A percentile compares a stretch with the other conserved stretches of the same genome.
Evolutionary conservation across 768 basidiomycete species (phyloP).

Genomic region (Psilocybe azurescens): DNA sequence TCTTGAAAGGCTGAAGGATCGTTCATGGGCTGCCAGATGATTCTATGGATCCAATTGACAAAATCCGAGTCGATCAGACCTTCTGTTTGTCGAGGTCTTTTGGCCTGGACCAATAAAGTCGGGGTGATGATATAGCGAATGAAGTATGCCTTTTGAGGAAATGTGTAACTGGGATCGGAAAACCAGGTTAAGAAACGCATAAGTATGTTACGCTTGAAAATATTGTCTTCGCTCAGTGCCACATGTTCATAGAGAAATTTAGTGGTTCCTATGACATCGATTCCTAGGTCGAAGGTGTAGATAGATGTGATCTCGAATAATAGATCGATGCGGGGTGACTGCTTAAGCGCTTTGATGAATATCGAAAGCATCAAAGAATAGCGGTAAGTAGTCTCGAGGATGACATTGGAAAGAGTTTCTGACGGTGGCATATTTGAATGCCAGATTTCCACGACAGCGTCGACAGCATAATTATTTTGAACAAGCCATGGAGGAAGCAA

Average conservation of each 20-base stretch:
- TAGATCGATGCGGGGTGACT: conserved; percentile 82
- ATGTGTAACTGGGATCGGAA: conserved; percentile 61
- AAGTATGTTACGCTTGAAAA: conserved; percentile 82
- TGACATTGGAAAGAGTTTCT: conserved; percentile 46
- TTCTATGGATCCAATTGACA: conserved; percentile 68
- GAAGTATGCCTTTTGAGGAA: conserved; percentile 80
- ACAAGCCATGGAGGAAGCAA: conserved; percentile 74
- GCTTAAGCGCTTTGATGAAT: conserved; percentile 74
- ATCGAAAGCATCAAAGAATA: conserved; percentile 74
- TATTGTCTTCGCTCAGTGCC: conserved; percentile 68
- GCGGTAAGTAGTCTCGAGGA: conserved; percentile 59
- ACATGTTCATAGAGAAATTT: conserved; percentile 90
- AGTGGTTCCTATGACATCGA: conserved; percentile 79
- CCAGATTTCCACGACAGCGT: conserved; percentile 80
- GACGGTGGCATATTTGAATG: conserved; percentile 50
- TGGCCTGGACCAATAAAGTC: conserved; percentile 78
- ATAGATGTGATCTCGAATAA: conserved; percentile 87
- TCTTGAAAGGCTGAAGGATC: conserved; percentile 55
- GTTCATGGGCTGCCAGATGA: conserved; percentile 84
- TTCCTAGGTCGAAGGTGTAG: conserved; percentile 78
- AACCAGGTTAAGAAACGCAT: conserved; percentile 89
- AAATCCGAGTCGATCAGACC: conserved; percentile 77
- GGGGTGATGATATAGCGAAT: conserved; percentile 89
- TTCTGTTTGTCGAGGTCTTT: conserved; percentile 52
- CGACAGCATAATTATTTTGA: conserved; percentile 68